Base-by-base conservation (phyloP, 2,329 filamentous ascomycete genomes). In the Septoria petroselini region DNA sequence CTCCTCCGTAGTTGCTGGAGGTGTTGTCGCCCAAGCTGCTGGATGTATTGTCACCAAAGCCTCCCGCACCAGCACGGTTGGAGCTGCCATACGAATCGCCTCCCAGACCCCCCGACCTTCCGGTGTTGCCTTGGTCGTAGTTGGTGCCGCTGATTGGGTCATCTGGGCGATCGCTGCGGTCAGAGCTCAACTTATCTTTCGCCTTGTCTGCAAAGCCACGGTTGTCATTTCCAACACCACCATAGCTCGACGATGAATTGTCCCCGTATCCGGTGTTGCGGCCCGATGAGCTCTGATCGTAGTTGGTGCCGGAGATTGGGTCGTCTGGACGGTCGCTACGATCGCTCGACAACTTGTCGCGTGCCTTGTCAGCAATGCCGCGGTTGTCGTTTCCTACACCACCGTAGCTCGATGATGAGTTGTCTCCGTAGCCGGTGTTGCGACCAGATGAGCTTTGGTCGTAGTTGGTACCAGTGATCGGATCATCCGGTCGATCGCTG, bases 121-220 rank as follows among this genome's bases (percentile, higher is more conserved):
- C 18, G 7, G 14, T 37, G n/a, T 14, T 37, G 33, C n/a, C 15
- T 14, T 35, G 33, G 8, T 35, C n/a, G 3, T 2, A n/a, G n/a
- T 38, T 38, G 17, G 15, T 15, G 14, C 30, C 42, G 12, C 15
- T 23, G 5, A 46, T n/a, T 15, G 31, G 33, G 18, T 52, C 44
- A 39, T 43, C 48, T 38, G 49, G 41, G 7, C 37, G 23, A 23
- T 45, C 46, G 27, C 35, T 49, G 21, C 39, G 42, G 17, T 37
- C 41, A 27, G 33, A 35, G 29, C 34, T 15, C 12, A 52, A 9
- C 23, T 54, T 51, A 31, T 52, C 50, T 76, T 96, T 91, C 68
- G 38, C 41, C 46, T 45, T 48, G n/a, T 45, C 41, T 31, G 41
- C 40, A 14, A 48, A 14, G 21, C 33, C 34, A n/a, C 50, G 29